Percentiles rank a stretch among this genome's conserved stretches.
These are phyloP conservation scores for Suillus clintonianus DNA, from an alignment of 768 basidiomycete species.

Conservation along the genomic window DNA sequence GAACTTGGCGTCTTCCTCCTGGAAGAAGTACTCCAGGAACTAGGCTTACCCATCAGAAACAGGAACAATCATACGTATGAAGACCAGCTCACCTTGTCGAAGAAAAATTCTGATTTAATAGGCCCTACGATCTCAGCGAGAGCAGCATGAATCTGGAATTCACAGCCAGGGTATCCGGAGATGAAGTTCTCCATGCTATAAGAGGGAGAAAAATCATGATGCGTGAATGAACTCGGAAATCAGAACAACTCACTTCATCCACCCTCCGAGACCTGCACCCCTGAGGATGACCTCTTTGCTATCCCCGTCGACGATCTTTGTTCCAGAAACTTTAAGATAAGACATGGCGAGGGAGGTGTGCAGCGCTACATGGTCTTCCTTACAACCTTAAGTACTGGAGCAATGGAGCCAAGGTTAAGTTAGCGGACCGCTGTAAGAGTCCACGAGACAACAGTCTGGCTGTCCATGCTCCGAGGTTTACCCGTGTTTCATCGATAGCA, in stretches of 20 bases:
- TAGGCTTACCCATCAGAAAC: conserved; percentile 24
- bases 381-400: neutral
- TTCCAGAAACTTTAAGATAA: conserved; percentile 57
- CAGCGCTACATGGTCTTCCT: neutral
- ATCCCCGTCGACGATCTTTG: conserved; percentile 58
- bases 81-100: conserved; percentile 65
- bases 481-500: conserved; percentile 6
- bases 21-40: conserved; percentile 87
- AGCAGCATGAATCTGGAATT: conserved; percentile 73
- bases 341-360: conserved; percentile 13
- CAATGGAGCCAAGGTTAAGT: conserved; percentile 5
- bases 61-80: neutral
- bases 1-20: conserved; percentile 71
- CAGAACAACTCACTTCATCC: conserved; percentile 72
- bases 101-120: conserved; percentile 75
- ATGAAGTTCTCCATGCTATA: conserved; percentile 78
- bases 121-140: conserved; percentile 66
- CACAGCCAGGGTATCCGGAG: conserved; percentile 79
- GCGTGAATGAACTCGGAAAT: neutral
- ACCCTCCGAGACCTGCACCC: conserved; percentile 81
- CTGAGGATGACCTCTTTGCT: conserved; percentile 61
- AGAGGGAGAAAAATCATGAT: conserved; percentile 6
- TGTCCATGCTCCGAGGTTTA: conserved; percentile 11
- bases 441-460: conserved; percentile 4
- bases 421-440: neutral